Evolutionary conservation across 345 rosid species (phyloP), one percentile per base, ranked within the genome.

Genomic region (Melaleuca alternifolia): DNA sequence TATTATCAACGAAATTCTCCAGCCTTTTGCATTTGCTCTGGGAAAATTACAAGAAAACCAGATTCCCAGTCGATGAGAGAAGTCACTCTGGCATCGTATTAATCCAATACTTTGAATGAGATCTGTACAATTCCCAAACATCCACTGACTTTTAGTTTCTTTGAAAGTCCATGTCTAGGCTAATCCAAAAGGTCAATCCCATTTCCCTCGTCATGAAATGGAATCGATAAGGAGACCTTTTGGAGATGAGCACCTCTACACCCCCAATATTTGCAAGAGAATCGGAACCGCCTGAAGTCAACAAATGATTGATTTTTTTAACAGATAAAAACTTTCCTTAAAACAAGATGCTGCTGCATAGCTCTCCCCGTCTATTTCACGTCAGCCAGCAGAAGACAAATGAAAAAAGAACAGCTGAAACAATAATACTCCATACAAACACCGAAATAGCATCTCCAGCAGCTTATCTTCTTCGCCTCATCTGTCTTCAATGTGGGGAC

Each of bases 401-500:
- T 13, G 23, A 52, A 16, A 44, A 37, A 65, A 83, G 84, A 51
- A 51, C 5, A 83, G 84, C 30, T 46, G 18, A 81, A 10, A 8
- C 8, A 23, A 26, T 23, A 8, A 10, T 51, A 50, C 44, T 16
- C 23, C 75, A 12, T 52, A 44, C 44, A 53, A 85, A n/a, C 14
- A 81, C 28, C 82, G 15, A 59, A 77, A 86, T 61, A 71, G 86
- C 59, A 26, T 71, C 53, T 75, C 51, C 50, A 50, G 23, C 30
- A 26, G 84, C 57, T 20, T 93, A 97, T 99, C 99, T 92, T 93
- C 94, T 95, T 93, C 54, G 98, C 98, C 81, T 94, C 99, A 11
- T 89, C 94, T 33, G 90, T 88, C 91, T 92, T 94, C 91, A 97
- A 87, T 21, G 92, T 93, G 24, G 99, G 99, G 84, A 97, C 91